phyloP scores from a whole-genome alignment of 305 asterid genomes.

The Plantago rigida region DNA sequence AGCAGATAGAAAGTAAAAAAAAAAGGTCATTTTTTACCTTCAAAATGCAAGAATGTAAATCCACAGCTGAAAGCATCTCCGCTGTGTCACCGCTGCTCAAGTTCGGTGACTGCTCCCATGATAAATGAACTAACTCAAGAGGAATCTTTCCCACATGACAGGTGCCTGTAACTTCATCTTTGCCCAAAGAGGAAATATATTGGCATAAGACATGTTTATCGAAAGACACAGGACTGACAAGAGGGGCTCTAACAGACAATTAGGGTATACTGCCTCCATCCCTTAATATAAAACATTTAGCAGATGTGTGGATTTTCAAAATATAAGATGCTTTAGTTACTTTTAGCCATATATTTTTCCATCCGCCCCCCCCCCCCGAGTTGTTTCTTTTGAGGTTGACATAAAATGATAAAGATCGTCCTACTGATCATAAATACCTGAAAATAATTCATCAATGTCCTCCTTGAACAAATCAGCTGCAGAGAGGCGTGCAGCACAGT shows the following conservation, averaged over 20 bases:
- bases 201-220: constrained; percentile 21
- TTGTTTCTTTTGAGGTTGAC: too few relatives aligned
- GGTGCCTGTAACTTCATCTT: constrained; percentile 65
- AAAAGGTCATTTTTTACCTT: constrained; percentile 41
- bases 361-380: too few relatives aligned
- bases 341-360: too few relatives aligned
- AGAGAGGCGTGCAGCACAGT: constrained; percentile 23
- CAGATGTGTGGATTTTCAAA: too few relatives aligned
- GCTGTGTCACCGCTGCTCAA: constrained; percentile 73
- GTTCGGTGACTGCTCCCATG: constrained; percentile 80
- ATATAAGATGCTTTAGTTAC: too few relatives aligned
- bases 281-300: too few relatives aligned
- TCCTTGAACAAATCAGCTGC: constrained; percentile 65
- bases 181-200: constrained; percentile 28
- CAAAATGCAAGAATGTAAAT: constrained; percentile 67
- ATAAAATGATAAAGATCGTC: neutral
- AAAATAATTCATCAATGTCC: constrained; percentile 42
- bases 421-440: constrained; percentile 39
- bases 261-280: too few relatives aligned
- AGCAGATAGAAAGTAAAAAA: constrained; percentile 18
- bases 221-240: neutral
- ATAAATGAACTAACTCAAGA: constrained; percentile 65
- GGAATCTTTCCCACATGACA: constrained; percentile 85
- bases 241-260: too few relatives aligned
- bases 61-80: constrained; percentile 78